Evolutionary conservation across 1,284 basidiomycete genomes (phyloP).

Genomic region (Trametes pubescens): DNA sequence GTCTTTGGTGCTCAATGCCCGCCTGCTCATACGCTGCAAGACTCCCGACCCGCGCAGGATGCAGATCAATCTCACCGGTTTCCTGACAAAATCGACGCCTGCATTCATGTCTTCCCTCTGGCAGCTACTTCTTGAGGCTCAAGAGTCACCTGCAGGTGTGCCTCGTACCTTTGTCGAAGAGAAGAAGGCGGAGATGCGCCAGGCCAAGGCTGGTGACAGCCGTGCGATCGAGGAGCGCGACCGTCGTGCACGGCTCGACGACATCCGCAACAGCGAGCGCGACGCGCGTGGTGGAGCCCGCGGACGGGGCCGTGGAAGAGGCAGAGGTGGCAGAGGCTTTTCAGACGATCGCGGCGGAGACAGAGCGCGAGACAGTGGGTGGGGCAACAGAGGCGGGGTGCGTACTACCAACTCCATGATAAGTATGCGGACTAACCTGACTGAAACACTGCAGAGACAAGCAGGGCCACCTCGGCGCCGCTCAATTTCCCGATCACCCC

Average conservation of each 20-base stretch:
- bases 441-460: constrained; percentile 48
- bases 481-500: constrained; percentile 46
- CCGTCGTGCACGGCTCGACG: constrained; percentile 71
- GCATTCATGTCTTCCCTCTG: constrained; percentile 91
- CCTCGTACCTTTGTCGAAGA: constrained; percentile 94
- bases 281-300: constrained; percentile 57
- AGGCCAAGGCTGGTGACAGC: constrained; percentile 74
- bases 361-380: constrained; percentile 40
- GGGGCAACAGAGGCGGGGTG: constrained; percentile 52
- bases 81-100: constrained; percentile 83
- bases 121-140: constrained; percentile 91
- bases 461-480: constrained; percentile 49
- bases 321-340: constrained; percentile 41
- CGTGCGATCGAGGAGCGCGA: constrained; percentile 76
- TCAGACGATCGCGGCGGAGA: constrained; percentile 38
- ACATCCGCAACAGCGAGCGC: constrained; percentile 66
- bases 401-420: constrained; percentile 33
- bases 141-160: constrained; percentile 88
- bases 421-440: constrained; percentile 5
- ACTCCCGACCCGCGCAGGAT: constrained; percentile 93
- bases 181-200: constrained; percentile 94
- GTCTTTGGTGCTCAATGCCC: constrained; percentile 2
- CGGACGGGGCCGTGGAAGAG: constrained; percentile 45
- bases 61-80: constrained; percentile 94
- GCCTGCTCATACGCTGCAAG: constrained; percentile 48